Conservation (phyloP, 257 asterid genomes). For the Solanum virginianum region DNA sequence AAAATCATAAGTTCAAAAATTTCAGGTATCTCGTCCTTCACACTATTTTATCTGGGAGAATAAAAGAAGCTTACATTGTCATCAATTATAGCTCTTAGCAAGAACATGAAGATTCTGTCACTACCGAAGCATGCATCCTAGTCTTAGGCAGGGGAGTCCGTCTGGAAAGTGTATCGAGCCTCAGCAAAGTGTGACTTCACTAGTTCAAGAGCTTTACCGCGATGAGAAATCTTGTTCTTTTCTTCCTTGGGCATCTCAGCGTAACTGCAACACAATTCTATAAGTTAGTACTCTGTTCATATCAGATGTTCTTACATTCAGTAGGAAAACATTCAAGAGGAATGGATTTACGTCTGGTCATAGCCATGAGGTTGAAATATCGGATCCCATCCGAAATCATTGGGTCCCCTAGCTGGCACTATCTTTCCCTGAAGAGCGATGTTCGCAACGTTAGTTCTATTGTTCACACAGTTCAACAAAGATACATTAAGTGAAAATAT, state of each 20-base stretch:
- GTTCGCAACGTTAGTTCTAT: background rate
- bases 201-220: slow-evolving; percentile 65
- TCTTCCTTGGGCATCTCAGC: slow-evolving; percentile 93
- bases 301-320: background rate
- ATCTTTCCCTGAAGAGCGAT: slow-evolving; percentile 65
- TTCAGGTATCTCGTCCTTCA: background rate
- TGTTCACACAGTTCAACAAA: background rate
- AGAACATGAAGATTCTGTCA: background rate
- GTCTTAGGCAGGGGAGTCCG: slow-evolving; percentile 8
- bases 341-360: slow-evolving; percentile 52
- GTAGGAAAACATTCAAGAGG: background rate
- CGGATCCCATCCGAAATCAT: slow-evolving; percentile 98
- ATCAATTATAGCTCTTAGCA: background rate
- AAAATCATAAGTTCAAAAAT: background rate
- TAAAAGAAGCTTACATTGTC: background rate
- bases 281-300: background rate
- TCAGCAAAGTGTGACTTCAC: slow-evolving; percentile 76
- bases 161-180: slow-evolving; percentile 54
- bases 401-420: slow-evolving; percentile 83
- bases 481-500: background rate
- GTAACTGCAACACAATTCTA: slow-evolving; percentile 35
- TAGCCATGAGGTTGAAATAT: slow-evolving; percentile 86
- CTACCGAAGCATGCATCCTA: background rate
- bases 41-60: background rate
- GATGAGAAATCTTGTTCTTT: slow-evolving; percentile 86